Evolutionary conservation across 2,329 filamentous ascomycete genomes (phyloP).

Genomic region (Myriosclerotinia curreyana): DNA sequence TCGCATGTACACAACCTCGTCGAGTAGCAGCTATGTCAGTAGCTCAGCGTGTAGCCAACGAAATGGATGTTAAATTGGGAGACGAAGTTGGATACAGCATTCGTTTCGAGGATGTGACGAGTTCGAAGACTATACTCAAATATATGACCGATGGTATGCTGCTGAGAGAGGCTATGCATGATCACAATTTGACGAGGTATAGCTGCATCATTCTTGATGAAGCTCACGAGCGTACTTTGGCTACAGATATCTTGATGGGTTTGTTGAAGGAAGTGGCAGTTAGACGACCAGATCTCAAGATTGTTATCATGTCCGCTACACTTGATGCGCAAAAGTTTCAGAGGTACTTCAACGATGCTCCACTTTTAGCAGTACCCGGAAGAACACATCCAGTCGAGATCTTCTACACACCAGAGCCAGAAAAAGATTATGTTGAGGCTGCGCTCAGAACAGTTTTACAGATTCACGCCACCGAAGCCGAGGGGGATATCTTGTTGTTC

Average conservation of each 20-base stretch:
- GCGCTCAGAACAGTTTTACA: conserved; percentile 92
- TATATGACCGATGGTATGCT: conserved; percentile 99
- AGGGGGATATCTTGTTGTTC: conserved; percentile 92
- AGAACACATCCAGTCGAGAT: conserved; percentile 96
- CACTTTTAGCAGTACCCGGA: conserved; percentile 88
- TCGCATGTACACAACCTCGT: conserved; percentile 95
- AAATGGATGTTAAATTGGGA: conserved; percentile 90
- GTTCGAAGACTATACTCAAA: conserved; percentile 86
- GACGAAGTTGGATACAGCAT: conserved; percentile 98
- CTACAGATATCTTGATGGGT: conserved; percentile 96
- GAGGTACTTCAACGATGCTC: conserved; percentile 92
- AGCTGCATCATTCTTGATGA: conserved; percentile 98
- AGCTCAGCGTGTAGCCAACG: conserved; percentile 93
- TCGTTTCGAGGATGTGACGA: conserved; percentile 94
- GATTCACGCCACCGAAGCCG: conserved; percentile 88
- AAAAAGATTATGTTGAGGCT: conserved; percentile 95
- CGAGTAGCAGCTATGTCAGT: conserved; percentile 99
- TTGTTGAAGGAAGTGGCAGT: conserved; percentile 85
- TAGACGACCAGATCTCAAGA: conserved; percentile 85
- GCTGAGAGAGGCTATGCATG: conserved; percentile 92
- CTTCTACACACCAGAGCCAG: conserved; percentile 95
- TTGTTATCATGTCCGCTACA: conserved; percentile 98
- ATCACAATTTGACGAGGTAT: conserved; percentile 86
- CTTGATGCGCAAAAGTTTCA: conserved; percentile 98
- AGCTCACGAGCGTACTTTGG: conserved; percentile 94